phyloP scores from a whole-genome alignment of 1,139 yeast species.

The Yamadazyma pseudoaaseri region DNA sequence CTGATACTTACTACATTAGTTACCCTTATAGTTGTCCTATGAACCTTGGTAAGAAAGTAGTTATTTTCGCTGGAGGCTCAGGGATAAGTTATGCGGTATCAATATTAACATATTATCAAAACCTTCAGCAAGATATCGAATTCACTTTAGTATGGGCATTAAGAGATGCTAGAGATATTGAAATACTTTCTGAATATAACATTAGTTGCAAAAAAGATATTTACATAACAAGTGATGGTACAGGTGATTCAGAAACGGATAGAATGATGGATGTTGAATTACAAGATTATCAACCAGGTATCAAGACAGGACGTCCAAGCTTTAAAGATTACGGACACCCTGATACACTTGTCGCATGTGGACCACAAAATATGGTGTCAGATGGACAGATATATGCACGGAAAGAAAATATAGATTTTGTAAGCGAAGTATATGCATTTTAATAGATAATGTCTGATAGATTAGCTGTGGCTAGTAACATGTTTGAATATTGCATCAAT shows the following conservation, averaged over 20 bases:
- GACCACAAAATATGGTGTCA: slow-evolving; percentile 53
- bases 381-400: slow-evolving; percentile 46
- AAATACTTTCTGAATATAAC: slow-evolving; percentile 19
- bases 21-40: slow-evolving; percentile 12
- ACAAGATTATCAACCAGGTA: slow-evolving; percentile 4
- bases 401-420: slow-evolving; percentile 21
- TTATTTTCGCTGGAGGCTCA: slow-evolving; percentile 76
- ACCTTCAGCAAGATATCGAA: slow-evolving; percentile 4
- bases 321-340: slow-evolving; percentile 29
- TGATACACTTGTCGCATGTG: slow-evolving; percentile 59
- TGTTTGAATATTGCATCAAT: too few species aligned
- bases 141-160: slow-evolving; percentile 53
- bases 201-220: slow-evolving; percentile 12
- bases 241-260: slow-evolving; percentile 5
- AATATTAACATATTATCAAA: slow-evolving; percentile 37
- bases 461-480: too few species aligned
- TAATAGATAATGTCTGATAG: too few species aligned
- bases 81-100: slow-evolving; percentile 82
- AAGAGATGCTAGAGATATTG: slow-evolving; percentile 38
- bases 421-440: slow-evolving; percentile 9
- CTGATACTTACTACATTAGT: slow-evolving; percentile 9
- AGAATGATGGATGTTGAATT: slow-evolving; percentile 5
- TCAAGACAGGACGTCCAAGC: slow-evolving; percentile 39
- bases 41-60: slow-evolving; percentile 5
- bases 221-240: slow-evolving; percentile 10